phyloP scores from a whole-genome alignment of 1,284 basidiomycete species.

The Apiotrichum gracile region DNA sequence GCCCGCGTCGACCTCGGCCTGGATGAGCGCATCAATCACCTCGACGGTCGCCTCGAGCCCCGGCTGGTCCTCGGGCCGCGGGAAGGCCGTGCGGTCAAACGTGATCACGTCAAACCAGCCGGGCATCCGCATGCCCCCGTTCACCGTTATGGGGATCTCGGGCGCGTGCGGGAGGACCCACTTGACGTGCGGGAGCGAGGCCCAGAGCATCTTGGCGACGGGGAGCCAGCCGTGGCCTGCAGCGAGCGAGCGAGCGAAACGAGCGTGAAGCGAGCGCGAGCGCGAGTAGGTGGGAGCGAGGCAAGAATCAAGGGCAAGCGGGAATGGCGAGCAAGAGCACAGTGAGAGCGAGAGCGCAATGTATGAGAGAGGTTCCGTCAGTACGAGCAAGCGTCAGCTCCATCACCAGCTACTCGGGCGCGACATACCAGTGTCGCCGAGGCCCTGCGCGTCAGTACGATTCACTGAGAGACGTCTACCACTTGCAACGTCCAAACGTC shows the following conservation, averaged over 20 bases:
- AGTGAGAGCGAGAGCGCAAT: too few relatives aligned
- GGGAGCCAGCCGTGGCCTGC: slow-evolving; percentile 67
- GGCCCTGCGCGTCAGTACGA: slow-evolving; percentile 28
- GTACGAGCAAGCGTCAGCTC: neutral
- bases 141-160: slow-evolving; percentile 48
- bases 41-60: slow-evolving; percentile 63
- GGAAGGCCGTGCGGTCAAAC: slow-evolving; percentile 56
- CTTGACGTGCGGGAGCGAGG: slow-evolving; percentile 65
- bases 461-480: too few relatives aligned
- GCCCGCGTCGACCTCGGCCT: slow-evolving; percentile 65
- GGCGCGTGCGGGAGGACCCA: slow-evolving; percentile 75
- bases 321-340: too few relatives aligned
- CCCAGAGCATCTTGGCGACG: slow-evolving; percentile 61
- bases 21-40: slow-evolving; percentile 63
- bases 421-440: slow-evolving; percentile 38
- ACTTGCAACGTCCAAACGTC: too few relatives aligned
- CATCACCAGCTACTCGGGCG: too few relatives aligned
- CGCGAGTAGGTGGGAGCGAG: too few relatives aligned
- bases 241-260: slow-evolving; percentile 15
- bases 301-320: too few relatives aligned
- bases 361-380: neutral
- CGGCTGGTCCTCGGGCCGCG: slow-evolving; percentile 59
- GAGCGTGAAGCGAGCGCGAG: too few relatives aligned
- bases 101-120: slow-evolving; percentile 69
- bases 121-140: slow-evolving; percentile 38